Base-by-base conservation (phyloP, 345 rosid species). In the Jatropha curcas region DNA sequence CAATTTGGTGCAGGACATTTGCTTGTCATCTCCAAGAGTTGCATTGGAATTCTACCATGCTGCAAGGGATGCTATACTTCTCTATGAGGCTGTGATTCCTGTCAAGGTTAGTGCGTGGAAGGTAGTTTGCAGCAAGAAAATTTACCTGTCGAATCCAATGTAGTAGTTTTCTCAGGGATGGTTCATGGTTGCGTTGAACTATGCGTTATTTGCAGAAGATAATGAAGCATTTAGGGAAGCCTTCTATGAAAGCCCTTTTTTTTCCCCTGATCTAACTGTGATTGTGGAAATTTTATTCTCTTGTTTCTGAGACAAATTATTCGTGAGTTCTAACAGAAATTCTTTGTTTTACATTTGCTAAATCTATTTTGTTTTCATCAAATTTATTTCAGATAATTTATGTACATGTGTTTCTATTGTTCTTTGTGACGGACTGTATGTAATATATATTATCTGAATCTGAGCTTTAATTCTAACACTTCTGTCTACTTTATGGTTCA, bases 71-170 rank as follows among this genome's bases (percentile, higher is more conserved):
- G 88, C 84, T 28, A 65, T 95, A 71, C 91, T 92, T 76, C 89
- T 95, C 20, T 95, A 95, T 71, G 99, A 88, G 80, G 98, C 98
- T 75, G 76, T 95, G 81, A 72, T 90, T 81, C 98, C 98, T 45
- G 88, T 92, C 72, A 95, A 88, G 98, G 99, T 95, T 80, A 78
- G 99, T 85, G 79, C 74, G 75, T 50, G 35, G 68, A 68, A 77
- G 46, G 16, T 55, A 48, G 65, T 65, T 25, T 25, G 31, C 57
- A 6, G 48, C 27, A 22, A 25, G 34, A 58, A 39, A 56, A 37
- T 67, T 35, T 68, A 65, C 59, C 2, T 59, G 51, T 3, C 39
- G 27, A 37, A 35, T 30, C 30, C n/a, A 57, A 37, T 2, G 37
- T 37, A 30, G 28, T 70, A 24, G 14, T 24, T 8, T 37, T 34